Evolutionary conservation across 2,329 filamentous ascomycete genomes (phyloP).

Genomic region (Cercospora zeae-maydis): DNA sequence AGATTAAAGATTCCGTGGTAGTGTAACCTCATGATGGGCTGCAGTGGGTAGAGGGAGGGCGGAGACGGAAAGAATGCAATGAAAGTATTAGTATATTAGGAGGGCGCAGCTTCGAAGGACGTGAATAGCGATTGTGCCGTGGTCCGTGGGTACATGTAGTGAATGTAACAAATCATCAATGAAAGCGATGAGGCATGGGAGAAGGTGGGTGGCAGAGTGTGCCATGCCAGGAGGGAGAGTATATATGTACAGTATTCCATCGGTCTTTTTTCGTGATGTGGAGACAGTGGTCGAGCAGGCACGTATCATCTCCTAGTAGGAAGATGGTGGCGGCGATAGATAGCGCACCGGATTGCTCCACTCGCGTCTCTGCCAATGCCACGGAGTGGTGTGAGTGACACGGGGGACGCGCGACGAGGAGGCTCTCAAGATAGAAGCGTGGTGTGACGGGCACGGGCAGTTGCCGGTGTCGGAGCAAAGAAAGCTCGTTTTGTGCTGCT

Average conservation of each 20-base stretch:
- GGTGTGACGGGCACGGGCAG: constrained; percentile 11
- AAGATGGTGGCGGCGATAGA: constrained; percentile 4
- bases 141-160: neutral
- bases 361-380: neutral
- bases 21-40: constrained; percentile 16
- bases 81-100: neutral
- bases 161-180: constrained; percentile 5
- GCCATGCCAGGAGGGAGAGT: constrained; percentile 7
- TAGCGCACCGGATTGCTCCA: neutral
- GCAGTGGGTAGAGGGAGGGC: neutral
- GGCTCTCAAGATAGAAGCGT: constrained; percentile 13
- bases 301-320: constrained; percentile 17
- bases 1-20: constrained; percentile 17
- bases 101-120: neutral
- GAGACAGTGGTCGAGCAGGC: neutral
- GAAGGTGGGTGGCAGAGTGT: constrained; percentile 5
- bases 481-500: constrained; percentile 8
- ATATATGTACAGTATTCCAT: constrained; percentile 12
- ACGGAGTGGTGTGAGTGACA: constrained; percentile 8
- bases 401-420: constrained; percentile 9
- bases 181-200: constrained; percentile 1
- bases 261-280: constrained; percentile 2
- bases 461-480: neutral
- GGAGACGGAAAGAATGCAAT: neutral
- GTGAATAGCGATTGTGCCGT: neutral